Evolutionary conservation across 805 yeast species (phyloP).

Genomic region (Starmerella apis): DNA sequence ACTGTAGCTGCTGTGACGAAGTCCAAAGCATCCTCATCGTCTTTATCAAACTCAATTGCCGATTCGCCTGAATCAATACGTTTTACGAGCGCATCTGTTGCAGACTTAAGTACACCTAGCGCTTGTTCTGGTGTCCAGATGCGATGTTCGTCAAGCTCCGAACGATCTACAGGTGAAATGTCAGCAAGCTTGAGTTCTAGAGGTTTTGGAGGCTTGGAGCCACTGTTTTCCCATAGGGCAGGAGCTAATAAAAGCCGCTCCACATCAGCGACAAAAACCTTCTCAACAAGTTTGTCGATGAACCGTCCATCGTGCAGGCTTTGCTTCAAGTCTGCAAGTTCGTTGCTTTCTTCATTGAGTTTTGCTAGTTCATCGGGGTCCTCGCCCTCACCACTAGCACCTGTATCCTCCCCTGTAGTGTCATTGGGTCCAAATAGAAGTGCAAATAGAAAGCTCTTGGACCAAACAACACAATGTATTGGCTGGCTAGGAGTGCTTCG

Average conservation of each 20-base stretch:
- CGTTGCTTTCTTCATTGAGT: conserved; percentile 32
- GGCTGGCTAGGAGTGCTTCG: conserved; percentile 95
- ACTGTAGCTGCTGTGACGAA: conserved; percentile 90
- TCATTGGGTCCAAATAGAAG: conserved; percentile 51
- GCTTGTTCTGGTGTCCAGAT: conserved; percentile 58
- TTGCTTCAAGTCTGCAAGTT: conserved; percentile 29
- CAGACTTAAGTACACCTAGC: conserved; percentile 44
- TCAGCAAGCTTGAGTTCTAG: conserved; percentile 32
- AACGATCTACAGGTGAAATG: conserved; percentile 24
- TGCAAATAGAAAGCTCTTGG: conserved; percentile 76
- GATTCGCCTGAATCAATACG: conserved; percentile 39
- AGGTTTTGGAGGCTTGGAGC: conserved; percentile 58
- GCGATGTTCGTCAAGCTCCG: conserved; percentile 34
- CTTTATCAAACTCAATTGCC: conserved; percentile 63
- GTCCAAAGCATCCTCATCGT: conserved; percentile 80
- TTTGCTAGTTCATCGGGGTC: conserved; percentile 32
- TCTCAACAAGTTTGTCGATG: conserved; percentile 28
- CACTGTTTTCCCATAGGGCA: conserved; percentile 62
- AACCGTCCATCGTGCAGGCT: conserved; percentile 32
- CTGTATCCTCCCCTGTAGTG: conserved; percentile 44
- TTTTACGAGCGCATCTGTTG: conserved; percentile 42
- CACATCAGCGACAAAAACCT: conserved; percentile 65
- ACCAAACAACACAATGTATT: conserved; percentile 95
- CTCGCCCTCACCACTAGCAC: conserved; percentile 52
- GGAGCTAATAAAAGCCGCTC: conserved; percentile 52